phyloP scores from a whole-genome alignment of 495 filamentous ascomycete species.

The Podospora didyma region DNA sequence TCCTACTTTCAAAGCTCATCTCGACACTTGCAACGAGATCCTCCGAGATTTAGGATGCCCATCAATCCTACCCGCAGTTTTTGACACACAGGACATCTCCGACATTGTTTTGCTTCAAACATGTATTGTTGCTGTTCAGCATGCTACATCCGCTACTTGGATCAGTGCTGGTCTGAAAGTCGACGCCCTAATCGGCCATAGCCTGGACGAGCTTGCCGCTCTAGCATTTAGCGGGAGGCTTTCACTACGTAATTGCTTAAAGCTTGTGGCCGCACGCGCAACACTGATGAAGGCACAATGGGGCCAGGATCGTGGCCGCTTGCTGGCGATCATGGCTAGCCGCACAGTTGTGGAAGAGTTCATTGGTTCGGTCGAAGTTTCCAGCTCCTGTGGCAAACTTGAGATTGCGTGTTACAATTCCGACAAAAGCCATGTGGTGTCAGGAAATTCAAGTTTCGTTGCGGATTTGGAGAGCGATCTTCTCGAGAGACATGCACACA shows the following conservation, averaged over 20 bases:
- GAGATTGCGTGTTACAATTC: constrained; percentile 43
- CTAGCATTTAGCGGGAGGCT: constrained; percentile 18
- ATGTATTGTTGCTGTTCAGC: constrained; percentile 45
- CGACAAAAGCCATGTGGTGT: constrained; percentile 16
- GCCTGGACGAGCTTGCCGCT: constrained; percentile 19
- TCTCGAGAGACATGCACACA: no score
- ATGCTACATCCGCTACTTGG: constrained; percentile 45
- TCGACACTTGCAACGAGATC: constrained; percentile 33
- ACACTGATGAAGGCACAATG: constrained; percentile 42
- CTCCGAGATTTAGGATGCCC: constrained; percentile 21
- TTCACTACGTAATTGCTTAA: constrained; percentile 26
- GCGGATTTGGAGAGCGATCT: constrained; percentile 29
- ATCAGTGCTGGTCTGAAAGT: constrained; percentile 32
- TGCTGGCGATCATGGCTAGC: constrained; percentile 31
- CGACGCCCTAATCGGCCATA: not conserved
- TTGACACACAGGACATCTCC: constrained; percentile 29
- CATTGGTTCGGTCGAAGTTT: constrained; percentile 1
- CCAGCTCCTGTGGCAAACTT: constrained; percentile 1
- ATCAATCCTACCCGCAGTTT: constrained; percentile 46
- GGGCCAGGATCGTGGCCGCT: constrained; percentile 45
- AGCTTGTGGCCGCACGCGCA: constrained; percentile 41
- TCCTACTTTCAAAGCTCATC: constrained; percentile 30
- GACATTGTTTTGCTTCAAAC: constrained; percentile 45
- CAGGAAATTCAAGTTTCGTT: no score
- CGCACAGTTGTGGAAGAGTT: not conserved